Base-by-base conservation (phyloP, 352 stramenopile species). In the Lagenidium sp. region DNA sequence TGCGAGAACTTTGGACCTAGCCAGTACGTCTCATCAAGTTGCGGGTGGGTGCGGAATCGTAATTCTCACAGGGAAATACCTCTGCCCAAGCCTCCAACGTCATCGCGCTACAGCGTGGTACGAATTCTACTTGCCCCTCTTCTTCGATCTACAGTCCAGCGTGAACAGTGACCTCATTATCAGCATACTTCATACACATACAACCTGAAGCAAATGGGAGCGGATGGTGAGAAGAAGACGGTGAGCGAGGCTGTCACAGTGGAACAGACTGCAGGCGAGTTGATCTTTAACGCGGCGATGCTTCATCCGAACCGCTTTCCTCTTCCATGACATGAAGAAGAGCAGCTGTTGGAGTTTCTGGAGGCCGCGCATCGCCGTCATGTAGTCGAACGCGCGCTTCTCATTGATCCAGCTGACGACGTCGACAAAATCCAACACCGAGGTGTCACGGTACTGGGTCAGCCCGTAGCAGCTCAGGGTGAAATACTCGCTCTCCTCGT, bases 291-390 rank as follows among this genome's bases (percentile, higher is more conserved):
- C 47, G 3, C 71, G 63, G 24, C 44, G 47, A 24, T 74, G 55
- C 26, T 65, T 67, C 36, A 64, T 51, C 11, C 60, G 50, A n/a
- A 79, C 55, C 20, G 67, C 53, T 37, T 69, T 77, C 16, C 59
- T 61, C 25, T 83, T 85, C 74, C 74, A 87, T 6, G 66, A 82
- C 34, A 82, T 72, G 44, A 85, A 87, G 44, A 85, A 87, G 15
- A 87, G 53, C 47, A 87, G 70, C 16, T 68, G 63, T 46, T 87
- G 68, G 15, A 86, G 76, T 48, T 68, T 72, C 38, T 76, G 49
- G 2, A 87, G 44, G 0, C 71, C 68, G 4, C 63, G 46, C 68
- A 87, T 85, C 15, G 36, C 70, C 4, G 72, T 80, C 66, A 87
- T 85, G 42, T 75, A 57, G 54, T 85, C 75, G 39, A 87, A 87